Base-by-base conservation (phyloP, 2,329 filamentous ascomycete species). In the Trichoderma koningiopsis region DNA sequence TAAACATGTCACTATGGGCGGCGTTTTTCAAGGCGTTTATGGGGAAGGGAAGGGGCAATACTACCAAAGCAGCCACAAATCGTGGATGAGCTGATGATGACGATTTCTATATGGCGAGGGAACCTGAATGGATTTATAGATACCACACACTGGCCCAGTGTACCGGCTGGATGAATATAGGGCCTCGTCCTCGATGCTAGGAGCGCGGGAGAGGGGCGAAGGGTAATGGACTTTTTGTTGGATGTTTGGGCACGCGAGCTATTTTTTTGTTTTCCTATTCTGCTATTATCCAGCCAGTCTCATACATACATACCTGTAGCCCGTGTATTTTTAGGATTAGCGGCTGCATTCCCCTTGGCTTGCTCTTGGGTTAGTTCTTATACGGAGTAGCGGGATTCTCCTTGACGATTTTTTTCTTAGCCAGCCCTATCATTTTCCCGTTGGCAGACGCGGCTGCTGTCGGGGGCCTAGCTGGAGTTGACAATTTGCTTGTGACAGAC, bases 71-170 rank as follows among this genome's bases (percentile, higher is more conserved):
- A 47, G n/a, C 37, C 49, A 49, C 58, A 53, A 47, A 62, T 47
- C 43, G 70, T 56, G 66, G 58, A 58, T 53, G 68, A 47, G 71
- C 63, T 70, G 73, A 75, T 72, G 73, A 74, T 75, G 70, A 75
- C 75, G 74, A 75, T 69, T 71, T 59, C 40, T 67, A 47, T 68
- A 43, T 61, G 40, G 43, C 22, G 43, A 37, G 40, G 57, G 65
- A 68, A 24, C 10, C 35, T 47, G 33, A 60, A 55, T 31, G 43
- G 57, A 68, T 61, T 52, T 52, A 67, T 67, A 67, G 63, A 67
- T 67, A 59, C 63, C 63, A 67, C 58, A 33, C 11, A 31, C 31
- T 47, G 63, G 31, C 63, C 40, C 29, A 37, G 40, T 27, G 47
- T 49, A 55, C 37, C 55, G 55, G 47, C 40, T 29, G 63, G 27